These are phyloP conservation scores for Sporothrix globosa DNA, from an alignment of 2,329 filamentous ascomycete species.

Conservation along the genomic window DNA sequence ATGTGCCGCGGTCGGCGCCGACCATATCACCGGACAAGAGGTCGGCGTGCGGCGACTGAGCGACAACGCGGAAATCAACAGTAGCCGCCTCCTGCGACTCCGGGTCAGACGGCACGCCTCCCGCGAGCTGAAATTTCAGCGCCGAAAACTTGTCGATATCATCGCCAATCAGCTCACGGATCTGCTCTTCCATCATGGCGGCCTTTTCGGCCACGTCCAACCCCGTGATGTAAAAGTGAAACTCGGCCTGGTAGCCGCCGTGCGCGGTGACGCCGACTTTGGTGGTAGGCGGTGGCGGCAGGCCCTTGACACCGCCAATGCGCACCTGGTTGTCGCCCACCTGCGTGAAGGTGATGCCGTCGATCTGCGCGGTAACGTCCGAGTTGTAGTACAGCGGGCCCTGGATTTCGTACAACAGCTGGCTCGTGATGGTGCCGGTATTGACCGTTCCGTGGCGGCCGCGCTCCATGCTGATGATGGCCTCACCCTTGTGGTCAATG, in stretches of 20 bases:
- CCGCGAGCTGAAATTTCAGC: constrained; percentile 38
- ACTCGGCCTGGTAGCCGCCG: constrained; percentile 39
- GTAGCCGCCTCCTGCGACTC: constrained; percentile 43
- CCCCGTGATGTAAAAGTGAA: constrained; percentile 38
- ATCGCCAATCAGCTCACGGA: constrained; percentile 32
- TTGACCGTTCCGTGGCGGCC: constrained; percentile 38
- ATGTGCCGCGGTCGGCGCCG: constrained; percentile 34
- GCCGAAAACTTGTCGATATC: constrained; percentile 40
- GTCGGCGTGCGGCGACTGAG: constrained; percentile 44
- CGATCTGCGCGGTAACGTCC: constrained; percentile 43
- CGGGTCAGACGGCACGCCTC: constrained; percentile 38
- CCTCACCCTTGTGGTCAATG: constrained; percentile 49
- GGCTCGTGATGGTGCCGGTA: constrained; percentile 36
- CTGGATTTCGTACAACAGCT: constrained; percentile 47
- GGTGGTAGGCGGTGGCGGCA: constrained; percentile 42
- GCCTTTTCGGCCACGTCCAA: constrained; percentile 38
- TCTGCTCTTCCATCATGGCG: constrained; percentile 37
- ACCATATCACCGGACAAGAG: constrained; percentile 28
- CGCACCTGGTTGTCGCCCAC: constrained; percentile 41
- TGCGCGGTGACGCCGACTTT: constrained; percentile 38
- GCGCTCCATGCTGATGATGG: constrained; percentile 40
- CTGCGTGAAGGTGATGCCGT: constrained; percentile 51
- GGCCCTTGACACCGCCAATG: constrained; percentile 43
- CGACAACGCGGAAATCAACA: constrained; percentile 43
- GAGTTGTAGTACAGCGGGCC: constrained; percentile 45